Base-by-base conservation (phyloP, 2,329 filamentous ascomycete species). In the Scedosporium minutisporum region DNA sequence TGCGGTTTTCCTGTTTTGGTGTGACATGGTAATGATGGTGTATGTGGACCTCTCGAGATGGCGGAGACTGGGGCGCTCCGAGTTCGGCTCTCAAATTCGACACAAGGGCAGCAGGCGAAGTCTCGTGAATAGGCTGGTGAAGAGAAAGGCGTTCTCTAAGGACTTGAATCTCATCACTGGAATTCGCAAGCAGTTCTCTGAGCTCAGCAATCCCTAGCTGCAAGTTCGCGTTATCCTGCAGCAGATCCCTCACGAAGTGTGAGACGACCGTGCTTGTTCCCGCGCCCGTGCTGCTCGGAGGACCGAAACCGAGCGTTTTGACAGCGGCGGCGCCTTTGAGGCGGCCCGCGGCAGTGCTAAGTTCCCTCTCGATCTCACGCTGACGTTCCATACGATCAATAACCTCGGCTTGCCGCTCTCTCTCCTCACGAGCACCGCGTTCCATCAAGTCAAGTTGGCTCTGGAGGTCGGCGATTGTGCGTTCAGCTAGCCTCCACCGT, bases 141-240 rank as follows among this genome's bases (percentile, higher is more conserved):
- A 86, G 83, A 65, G 88, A 74, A 27, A 97, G 79, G 72, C 96
- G 90, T 65, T 96, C 90, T 27, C 93, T 83, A 21, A 99, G 76
- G 53, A 83, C 84, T 71, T 96, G 91, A 3, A 97, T 95, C 75
- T 99, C 93, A 69, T 96, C 90, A 70, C 97, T 96, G 3, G 93
- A 96, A 71, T 85, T 92, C 69, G 91, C 83, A 23, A 99, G 81
- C 86, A 99, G 87, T 71, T 96, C 93, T 18, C 93, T 84, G 58
- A 99, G 77, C 76, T 99, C 95, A 61, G 93, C 85, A 64, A 97
- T 96, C 16, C 92, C 92, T 65, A 95, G 82, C 73, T 99, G 95
- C 55, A 99, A 78, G 68, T 91, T 96, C 9, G 93, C 91, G 71
- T 99, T 99, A 73, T 99, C 95, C 69, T 96, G 88, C 18, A 99